Percentiles rank a stretch among this genome's conserved stretches.
Conservation (phyloP, 2,329 filamentous ascomycete genomes). For the Alternaria atra region DNA sequence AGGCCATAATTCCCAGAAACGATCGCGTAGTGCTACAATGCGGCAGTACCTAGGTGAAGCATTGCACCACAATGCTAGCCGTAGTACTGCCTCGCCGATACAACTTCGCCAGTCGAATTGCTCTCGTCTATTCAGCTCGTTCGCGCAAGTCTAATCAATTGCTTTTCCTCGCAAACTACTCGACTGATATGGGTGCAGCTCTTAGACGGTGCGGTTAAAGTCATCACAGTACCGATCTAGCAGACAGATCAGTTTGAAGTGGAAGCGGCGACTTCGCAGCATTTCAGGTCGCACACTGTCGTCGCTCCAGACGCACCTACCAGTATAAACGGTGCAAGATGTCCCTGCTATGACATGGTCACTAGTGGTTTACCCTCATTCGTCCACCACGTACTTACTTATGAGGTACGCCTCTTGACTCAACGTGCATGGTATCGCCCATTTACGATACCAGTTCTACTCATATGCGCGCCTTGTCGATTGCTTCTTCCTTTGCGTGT, state of each 20-base stretch:
- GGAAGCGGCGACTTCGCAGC: neutral
- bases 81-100: no score
- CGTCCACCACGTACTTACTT: neutral
- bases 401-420: neutral
- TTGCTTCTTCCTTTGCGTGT: neutral
- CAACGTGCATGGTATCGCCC: neutral
- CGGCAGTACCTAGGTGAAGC: no score
- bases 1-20: no score
- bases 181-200: no score
- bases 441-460: neutral
- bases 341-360: neutral
- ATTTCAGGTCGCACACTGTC: neutral
- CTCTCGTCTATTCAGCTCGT: no score
- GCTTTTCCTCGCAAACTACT: no score
- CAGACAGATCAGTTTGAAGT: neutral
- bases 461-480: neutral
- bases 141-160: no score
- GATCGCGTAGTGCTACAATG: no score
- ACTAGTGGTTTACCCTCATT: neutral
- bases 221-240: neutral
- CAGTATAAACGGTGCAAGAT: neutral
- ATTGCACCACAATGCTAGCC: no score
- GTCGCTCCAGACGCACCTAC: neutral
- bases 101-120: no score
- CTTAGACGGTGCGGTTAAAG: no score